Evolutionary conservation across 306 rosid species (phyloP), one percentile per base, ranked within the genome.

Genomic region (Dalbergia oliveri): DNA sequence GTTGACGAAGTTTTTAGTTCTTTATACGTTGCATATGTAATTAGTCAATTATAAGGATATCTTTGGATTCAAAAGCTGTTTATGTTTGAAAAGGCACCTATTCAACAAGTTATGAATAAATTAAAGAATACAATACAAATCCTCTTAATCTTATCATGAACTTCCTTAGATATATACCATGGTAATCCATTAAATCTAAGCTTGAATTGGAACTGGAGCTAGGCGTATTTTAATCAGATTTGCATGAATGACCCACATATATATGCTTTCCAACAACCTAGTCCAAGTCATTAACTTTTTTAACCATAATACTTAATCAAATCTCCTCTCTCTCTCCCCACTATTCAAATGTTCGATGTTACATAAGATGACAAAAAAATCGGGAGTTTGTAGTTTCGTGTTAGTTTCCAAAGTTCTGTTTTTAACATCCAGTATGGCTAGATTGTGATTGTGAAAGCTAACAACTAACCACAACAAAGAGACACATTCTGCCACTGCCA

Each of bases 401-500:
- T 49, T 21, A 41, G 34, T 43, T 82, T 77, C 72, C 35, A 39
- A 76, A 26, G 34, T 69, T 5, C 23, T 23, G 19, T 26, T 72
- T 76, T 14, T 69, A 15, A 11, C 34, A 44, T 54, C 34, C 58
- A 34, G 12, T 51, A 51, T 67, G 72, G 73, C 58, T 14, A 14
- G 45, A 44, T 45, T 63, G 69, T 73, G 70, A 74, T 33, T 67
- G 51, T 19, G 58, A 75, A 73, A 58, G 57, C 18, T 10, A 68
- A 47, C 33, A 75, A 45, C 16, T 64, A 34, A 18, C 35, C 19
- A 11, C 31, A 26, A 26, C 31, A 26, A 31, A 11, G 67, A 35
- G 70, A 59, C 73, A 68, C 58, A 74, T 21, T 9, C 63, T 73
- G 78, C 82, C 75, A 79, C 14, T 37, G 71, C 35, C 76, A 75